Evolutionary conservation across 805 yeast species (phyloP).

Genomic region (Candida piceae): DNA sequence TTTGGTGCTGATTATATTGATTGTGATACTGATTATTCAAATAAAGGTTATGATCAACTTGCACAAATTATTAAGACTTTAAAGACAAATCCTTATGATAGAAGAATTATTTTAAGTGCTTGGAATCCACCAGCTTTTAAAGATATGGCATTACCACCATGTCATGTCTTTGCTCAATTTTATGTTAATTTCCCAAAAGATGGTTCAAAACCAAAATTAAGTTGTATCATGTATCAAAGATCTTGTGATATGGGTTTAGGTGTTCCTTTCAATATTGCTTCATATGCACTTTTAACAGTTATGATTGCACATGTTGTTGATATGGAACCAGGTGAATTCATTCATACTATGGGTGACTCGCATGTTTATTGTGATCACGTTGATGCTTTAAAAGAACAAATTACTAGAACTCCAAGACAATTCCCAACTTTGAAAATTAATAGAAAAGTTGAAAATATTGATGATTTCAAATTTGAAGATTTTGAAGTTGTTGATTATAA

Average conservation of each 20-base stretch:
- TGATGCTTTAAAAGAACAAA: conserved; percentile 81
- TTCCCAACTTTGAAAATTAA: conserved; percentile 79
- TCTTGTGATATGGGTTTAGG: conserved; percentile 99
- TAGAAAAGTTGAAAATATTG: conserved; percentile 66
- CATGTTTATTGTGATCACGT: conserved; percentile 93
- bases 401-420: conserved; percentile 63
- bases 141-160: conserved; percentile 96
- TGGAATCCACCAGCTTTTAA: conserved; percentile 98
- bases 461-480: conserved; percentile 85
- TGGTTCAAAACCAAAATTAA: conserved; percentile 54
- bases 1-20: conserved; percentile 91
- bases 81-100: conserved; percentile 86
- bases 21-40: conserved; percentile 82
- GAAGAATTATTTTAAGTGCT: conserved; percentile 91
- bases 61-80: conserved; percentile 72
- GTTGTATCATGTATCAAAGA: conserved; percentile 90
- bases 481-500: conserved; percentile 75
- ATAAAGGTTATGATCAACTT: conserved; percentile 88
- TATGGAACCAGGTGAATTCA: conserved; percentile 92
- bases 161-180: conserved; percentile 95
- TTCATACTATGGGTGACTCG: conserved; percentile 95
- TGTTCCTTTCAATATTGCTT: conserved; percentile 96
- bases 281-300: conserved; percentile 84
- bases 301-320: conserved; percentile 96
- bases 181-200: conserved; percentile 79